phyloP scores from a whole-genome alignment of 108 stramenopile species.

The Pseudonitzschia multiseries region DNA sequence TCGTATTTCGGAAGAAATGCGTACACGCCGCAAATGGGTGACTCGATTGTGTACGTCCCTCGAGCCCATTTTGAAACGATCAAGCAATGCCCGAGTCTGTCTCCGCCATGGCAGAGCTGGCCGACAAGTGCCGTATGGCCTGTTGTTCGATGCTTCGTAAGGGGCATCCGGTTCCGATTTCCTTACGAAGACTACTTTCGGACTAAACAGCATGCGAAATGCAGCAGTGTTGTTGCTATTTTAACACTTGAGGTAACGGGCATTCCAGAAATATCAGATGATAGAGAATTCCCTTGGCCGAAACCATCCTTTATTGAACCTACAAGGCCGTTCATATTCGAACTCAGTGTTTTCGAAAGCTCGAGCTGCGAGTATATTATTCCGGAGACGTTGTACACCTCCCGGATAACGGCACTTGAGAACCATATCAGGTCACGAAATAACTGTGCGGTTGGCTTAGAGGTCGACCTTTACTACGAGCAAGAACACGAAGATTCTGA shows the following conservation, averaged over 20 bases:
- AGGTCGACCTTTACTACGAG: constrained; percentile 43
- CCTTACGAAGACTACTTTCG: constrained; percentile 68
- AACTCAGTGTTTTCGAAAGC: constrained; percentile 76
- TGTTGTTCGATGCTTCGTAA: constrained; percentile 71
- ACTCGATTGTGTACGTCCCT: constrained; percentile 86
- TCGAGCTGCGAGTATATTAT: constrained; percentile 63
- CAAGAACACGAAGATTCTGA: constrained; percentile 37
- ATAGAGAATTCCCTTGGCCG: constrained; percentile 74
- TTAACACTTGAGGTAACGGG: constrained; percentile 78
- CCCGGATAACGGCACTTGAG: constrained; percentile 56
- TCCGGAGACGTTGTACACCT: constrained; percentile 61
- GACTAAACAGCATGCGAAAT: constrained; percentile 17
- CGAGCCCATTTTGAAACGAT: constrained; percentile 75
- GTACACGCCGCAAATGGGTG: constrained; percentile 84
- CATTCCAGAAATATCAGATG: constrained; percentile 57
- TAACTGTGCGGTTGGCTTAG: constrained; percentile 33
- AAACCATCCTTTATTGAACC: constrained; percentile 60
- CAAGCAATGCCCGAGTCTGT: constrained; percentile 53
- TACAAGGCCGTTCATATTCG: constrained; percentile 61
- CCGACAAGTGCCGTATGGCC: constrained; percentile 70
- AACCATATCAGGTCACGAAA: constrained; percentile 36
- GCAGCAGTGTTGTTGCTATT: constrained; percentile 71
- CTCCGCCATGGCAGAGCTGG: constrained; percentile 82
- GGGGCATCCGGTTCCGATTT: constrained; percentile 74
- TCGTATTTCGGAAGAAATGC: constrained; percentile 56